Conservation (phyloP, 2,329 filamentous ascomycete species). For the Chaetomium globosum region DNA sequence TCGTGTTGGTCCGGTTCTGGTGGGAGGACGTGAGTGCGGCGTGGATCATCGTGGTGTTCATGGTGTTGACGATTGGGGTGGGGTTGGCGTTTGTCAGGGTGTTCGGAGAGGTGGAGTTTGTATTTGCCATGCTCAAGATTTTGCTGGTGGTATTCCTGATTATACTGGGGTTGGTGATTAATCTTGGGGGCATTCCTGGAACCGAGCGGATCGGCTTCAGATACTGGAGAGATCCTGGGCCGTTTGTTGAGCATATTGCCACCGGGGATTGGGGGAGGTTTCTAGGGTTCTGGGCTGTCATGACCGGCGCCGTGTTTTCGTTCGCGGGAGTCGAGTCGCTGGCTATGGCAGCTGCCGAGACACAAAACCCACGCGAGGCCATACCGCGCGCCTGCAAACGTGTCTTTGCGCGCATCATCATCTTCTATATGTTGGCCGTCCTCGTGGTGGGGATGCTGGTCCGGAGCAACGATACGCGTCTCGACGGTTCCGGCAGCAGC, state of each 20-base stretch:
- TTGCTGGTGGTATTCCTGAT: slow-evolving; percentile 74
- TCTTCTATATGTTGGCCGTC: slow-evolving; percentile 53
- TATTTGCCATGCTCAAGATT: slow-evolving; percentile 75
- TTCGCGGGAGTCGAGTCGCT: slow-evolving; percentile 61
- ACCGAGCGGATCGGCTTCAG: slow-evolving; percentile 72
- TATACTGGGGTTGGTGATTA: slow-evolving; percentile 74
- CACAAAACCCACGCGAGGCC: slow-evolving; percentile 59
- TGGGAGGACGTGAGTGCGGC: slow-evolving; percentile 55
- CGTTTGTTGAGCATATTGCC: slow-evolving; percentile 58
- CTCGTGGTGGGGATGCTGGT: slow-evolving; percentile 58
- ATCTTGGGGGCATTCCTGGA: slow-evolving; percentile 67
- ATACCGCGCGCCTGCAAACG: slow-evolving; percentile 70
- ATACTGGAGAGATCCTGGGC: slow-evolving; percentile 69
- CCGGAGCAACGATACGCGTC: slow-evolving; percentile 16
- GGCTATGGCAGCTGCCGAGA: slow-evolving; percentile 61
- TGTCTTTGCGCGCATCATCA: slow-evolving; percentile 41
- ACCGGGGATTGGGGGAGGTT: slow-evolving; percentile 56
- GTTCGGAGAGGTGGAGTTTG: slow-evolving; percentile 69
- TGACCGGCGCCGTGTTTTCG: slow-evolving; percentile 58
- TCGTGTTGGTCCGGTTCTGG: slow-evolving; percentile 66
- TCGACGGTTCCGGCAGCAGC: slow-evolving; percentile 21
- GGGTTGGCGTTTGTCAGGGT: slow-evolving; percentile 61
- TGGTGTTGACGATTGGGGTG: slow-evolving; percentile 58
- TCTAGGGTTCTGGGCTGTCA: slow-evolving; percentile 28
- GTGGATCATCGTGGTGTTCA: slow-evolving; percentile 56